Percentiles rank a stretch among this genome's conserved stretches.
phyloP scores from a whole-genome alignment of 495 filamentous ascomycete species.

The Xanthoparmelia taractica region DNA sequence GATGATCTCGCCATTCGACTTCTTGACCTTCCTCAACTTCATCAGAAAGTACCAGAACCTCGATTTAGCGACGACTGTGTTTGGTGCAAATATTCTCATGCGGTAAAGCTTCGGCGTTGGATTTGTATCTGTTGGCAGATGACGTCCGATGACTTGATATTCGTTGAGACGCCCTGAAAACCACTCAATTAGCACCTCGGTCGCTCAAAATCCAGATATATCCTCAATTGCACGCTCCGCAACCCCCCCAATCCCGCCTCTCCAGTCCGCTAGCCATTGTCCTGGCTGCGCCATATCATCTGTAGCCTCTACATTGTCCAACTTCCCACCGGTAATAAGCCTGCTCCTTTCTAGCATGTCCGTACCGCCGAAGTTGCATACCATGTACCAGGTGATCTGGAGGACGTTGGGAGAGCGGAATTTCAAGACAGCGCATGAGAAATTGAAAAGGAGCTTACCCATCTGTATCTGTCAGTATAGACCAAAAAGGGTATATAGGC shows the following conservation, averaged over 20 bases:
- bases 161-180: conserved; percentile 89
- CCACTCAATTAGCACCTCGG: conserved; percentile 26
- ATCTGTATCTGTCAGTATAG: conserved; percentile 34
- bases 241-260: not conserved
- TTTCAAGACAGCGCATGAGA: conserved; percentile 9
- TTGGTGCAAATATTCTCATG: conserved; percentile 99
- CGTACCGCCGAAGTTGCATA: not conserved
- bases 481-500: not conserved
- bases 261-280: not conserved
- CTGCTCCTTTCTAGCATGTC: not conserved
- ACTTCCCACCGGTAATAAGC: not conserved
- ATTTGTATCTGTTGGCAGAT: conserved; percentile 92
- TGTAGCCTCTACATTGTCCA: not conserved
- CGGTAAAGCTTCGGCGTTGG: conserved; percentile 96
- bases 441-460: conserved; percentile 39
- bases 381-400: not conserved
- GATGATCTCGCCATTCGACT: conserved; percentile 98
- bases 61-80: conserved; percentile 95
- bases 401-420: not conserved
- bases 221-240: not conserved
- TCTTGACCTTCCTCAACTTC: conserved; percentile 99
- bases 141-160: conserved; percentile 99
- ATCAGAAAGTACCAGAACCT: conserved; percentile 99
- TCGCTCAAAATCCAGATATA: conserved; percentile 7
- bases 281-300: not conserved